Evolutionary conservation across 129 eudicot species (phyloP).

Genomic region (Artemisia argyi): DNA sequence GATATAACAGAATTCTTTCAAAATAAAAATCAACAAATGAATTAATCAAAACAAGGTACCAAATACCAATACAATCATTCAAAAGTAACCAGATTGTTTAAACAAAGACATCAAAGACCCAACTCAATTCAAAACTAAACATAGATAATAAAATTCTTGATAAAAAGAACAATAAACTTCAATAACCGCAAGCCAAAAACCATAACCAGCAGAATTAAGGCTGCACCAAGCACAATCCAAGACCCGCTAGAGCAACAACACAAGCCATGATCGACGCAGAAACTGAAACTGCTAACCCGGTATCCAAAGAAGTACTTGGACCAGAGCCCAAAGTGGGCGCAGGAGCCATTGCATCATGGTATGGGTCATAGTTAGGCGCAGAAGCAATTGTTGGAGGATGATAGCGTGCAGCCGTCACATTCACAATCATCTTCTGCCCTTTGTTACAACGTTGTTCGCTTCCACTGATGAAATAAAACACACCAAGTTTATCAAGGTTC

Average conservation of each 20-base stretch:
- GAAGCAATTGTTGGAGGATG: not conserved
- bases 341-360: not conserved
- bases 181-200: not conserved
- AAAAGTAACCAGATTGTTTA: not conserved
- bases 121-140: not conserved
- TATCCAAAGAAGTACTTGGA: not conserved
- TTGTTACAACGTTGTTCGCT: constrained; percentile 18
- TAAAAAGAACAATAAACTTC: not conserved
- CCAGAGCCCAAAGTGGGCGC: constrained; percentile 11
- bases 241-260: not conserved
- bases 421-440: constrained; percentile 31
- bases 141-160: not conserved
- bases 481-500: constrained; percentile 31
- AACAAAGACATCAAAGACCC: not conserved
- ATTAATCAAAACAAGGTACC: no score
- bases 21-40: no score
- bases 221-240: not conserved
- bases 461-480: constrained; percentile 35
- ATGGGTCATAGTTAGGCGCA: constrained; percentile 11
- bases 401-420: constrained; percentile 9
- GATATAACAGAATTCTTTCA: no score
- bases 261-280: not conserved
- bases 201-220: not conserved
- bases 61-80: no score
- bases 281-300: constrained; percentile 10